These are phyloP conservation scores for Dactylellina sp. DNA, from an alignment of 2,329 filamentous ascomycete genomes.

Conservation along the genomic window DNA sequence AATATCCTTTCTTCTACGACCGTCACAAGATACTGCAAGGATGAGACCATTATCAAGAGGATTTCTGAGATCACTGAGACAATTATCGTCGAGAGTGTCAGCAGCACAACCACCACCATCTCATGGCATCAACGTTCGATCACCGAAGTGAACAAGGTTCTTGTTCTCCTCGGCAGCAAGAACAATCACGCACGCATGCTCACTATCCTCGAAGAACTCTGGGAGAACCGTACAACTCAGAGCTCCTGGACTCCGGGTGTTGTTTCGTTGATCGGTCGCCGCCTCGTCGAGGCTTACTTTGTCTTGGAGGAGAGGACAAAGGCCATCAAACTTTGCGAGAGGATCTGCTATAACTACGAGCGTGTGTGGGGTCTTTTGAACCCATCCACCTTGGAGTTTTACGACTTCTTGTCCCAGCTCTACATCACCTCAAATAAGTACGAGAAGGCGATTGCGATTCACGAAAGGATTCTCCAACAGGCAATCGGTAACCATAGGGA, in stretches of 20 bases:
- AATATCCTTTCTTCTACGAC: constrained; percentile 29
- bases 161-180: constrained; percentile 34
- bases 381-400: constrained; percentile 67
- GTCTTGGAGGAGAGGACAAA: constrained; percentile 66
- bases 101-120: constrained; percentile 16
- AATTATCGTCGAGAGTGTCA: constrained; percentile 32
- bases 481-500: constrained; percentile 15
- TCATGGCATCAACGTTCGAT: constrained; percentile 26
- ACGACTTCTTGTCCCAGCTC: constrained; percentile 67
- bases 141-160: constrained; percentile 26
- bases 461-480: constrained; percentile 34
- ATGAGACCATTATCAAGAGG: constrained; percentile 35
- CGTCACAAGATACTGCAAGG: constrained; percentile 28
- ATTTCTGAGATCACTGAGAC: constrained; percentile 38
- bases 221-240: constrained; percentile 66
- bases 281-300: constrained; percentile 69
- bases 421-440: constrained; percentile 65
- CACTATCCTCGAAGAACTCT: constrained; percentile 65
- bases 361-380: constrained; percentile 68
- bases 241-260: constrained; percentile 66
- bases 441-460: constrained; percentile 62
- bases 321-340: constrained; percentile 67
- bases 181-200: constrained; percentile 31
- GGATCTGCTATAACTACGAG: constrained; percentile 70
- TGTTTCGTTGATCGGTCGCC: constrained; percentile 68